Evolutionary conservation across 1,284 basidiomycete species (phyloP), one percentile per base, ranked within the genome.

Genomic region (Cutaneotrichosporon sp.): DNA sequence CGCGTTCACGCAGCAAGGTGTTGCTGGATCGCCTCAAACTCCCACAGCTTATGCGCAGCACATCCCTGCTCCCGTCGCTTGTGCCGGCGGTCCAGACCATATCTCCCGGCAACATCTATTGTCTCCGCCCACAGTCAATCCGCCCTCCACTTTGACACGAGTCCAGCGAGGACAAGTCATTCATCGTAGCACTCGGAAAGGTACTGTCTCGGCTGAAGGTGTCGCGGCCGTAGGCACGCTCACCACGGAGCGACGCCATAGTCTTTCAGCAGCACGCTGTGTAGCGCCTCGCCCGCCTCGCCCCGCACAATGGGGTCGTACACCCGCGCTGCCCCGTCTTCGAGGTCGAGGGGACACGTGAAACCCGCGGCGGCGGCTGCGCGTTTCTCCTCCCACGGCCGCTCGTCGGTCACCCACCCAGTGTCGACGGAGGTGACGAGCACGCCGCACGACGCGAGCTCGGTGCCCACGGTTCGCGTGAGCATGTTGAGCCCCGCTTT

Each of bases 291-390:
- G n/a, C 51, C 51, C 14, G 20, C 20, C 33, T 53, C 51, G 16
- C 51, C 51, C 9, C 51, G 20, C 4, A 53, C 34, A 18, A 53
- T 54, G 25, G 53, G 53, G 25, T 43, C 36, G 25, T 29, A 54
- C 16, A 54, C 27, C 1, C 53, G 36, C 16, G 38, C 38, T 1
- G 53, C 38, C 13, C 53, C 53, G 13, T 54, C 53, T 8, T 43
- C 53, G 34, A 54, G 53, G 18, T 54, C 52, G 36, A 54, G 38
- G 14, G 53, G 53, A 45, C 45, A 47, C 22, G 45, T 47, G 45
- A 47, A 47, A 22, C 45, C 43, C 45, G 10, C 11, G 9, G 10
- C 24, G 9, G 45, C 45, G 20, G 43, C 43, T 4, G 36, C 24
- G 10, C 24, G 36, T 18, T 29, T n/a, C 14, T 42, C 36, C 25